A percentile compares a stretch with the other conserved stretches of the same genome.
Evolutionary conservation across 768 basidiomycete species (phyloP).

Genomic region (Termitomyces sp.): DNA sequence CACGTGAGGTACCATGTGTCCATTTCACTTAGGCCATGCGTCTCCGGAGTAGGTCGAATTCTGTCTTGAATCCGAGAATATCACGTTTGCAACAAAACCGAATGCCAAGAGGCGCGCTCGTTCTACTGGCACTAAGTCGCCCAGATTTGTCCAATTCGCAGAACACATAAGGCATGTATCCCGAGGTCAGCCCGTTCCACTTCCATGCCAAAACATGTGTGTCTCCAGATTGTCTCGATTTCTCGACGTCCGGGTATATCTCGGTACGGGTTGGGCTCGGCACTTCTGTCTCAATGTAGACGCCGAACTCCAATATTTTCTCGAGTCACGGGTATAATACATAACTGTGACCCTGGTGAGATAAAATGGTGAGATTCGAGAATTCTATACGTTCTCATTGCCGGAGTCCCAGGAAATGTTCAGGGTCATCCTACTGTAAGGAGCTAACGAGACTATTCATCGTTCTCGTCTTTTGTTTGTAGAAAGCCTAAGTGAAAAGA

Average conservation of each 20-base stretch:
- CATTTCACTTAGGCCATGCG: not conserved
- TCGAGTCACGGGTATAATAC: not conserved
- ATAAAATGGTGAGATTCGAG: no score
- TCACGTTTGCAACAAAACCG: not conserved
- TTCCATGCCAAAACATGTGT: not conserved
- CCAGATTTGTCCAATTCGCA: not conserved
- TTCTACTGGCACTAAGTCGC: not conserved
- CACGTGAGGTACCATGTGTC: not conserved
- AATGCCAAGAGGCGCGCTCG: not conserved
- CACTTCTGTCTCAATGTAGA: not conserved
- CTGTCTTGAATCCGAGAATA: not conserved
- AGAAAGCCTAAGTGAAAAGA: not conserved
- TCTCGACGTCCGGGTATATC: not conserved
- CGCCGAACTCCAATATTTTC: not conserved
- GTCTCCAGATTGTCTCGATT: not conserved
- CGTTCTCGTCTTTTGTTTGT: not conserved
- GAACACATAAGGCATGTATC: not conserved
- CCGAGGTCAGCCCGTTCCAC: not conserved
- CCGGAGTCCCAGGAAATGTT: not conserved
- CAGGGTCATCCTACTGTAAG: not conserved
- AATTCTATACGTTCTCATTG: no score
- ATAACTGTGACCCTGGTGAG: not conserved
- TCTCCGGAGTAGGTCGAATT: not conserved
- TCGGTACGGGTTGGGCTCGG: not conserved
- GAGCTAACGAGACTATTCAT: no score